These are phyloP conservation scores for Amylostereum chailletii DNA, from an alignment of 1,284 basidiomycete species.

Conservation along the genomic window DNA sequence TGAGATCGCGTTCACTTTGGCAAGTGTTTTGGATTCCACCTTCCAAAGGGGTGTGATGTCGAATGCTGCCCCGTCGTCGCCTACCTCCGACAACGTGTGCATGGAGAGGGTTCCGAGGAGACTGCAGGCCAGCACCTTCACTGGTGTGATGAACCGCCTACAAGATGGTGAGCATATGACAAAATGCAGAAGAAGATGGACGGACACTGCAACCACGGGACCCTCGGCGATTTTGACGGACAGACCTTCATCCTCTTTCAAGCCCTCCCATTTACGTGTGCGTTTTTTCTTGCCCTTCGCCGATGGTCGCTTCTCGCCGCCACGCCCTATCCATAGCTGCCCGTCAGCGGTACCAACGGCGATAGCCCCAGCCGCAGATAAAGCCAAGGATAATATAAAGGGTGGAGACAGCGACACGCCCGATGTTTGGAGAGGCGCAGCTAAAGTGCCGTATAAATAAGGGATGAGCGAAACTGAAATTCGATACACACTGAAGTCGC, in stretches of 20 bases:
- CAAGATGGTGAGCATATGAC: constrained; percentile 4
- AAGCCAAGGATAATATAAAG: constrained; percentile 53
- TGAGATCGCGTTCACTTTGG: constrained; percentile 57
- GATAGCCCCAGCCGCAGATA: constrained; percentile 48
- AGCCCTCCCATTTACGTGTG: constrained; percentile 63
- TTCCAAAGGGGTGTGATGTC: constrained; percentile 36
- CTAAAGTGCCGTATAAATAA: constrained; percentile 18
- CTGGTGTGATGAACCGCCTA: constrained; percentile 43
- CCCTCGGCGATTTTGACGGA: constrained; percentile 52
- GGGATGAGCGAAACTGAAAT: not conserved
- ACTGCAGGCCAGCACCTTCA: constrained; percentile 43
- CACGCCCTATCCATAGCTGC: constrained; percentile 55
- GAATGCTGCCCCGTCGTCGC: constrained; percentile 14
- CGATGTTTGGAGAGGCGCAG: constrained; percentile 28
- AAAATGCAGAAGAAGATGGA: constrained; percentile 5
- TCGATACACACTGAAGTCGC: constrained; percentile 43
- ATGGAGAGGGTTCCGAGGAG: constrained; percentile 48
- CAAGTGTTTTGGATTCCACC: constrained; percentile 28
- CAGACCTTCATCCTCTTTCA: constrained; percentile 38
- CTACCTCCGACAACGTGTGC: constrained; percentile 31
- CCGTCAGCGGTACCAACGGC: constrained; percentile 73
- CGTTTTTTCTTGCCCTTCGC: constrained; percentile 38
- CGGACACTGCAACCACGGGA: constrained; percentile 61
- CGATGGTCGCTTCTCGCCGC: constrained; percentile 45
- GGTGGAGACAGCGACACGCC: constrained; percentile 60